phyloP scores from a whole-genome alignment of 2,329 filamentous ascomycete genomes.

The Orbilia brochopaga region DNA sequence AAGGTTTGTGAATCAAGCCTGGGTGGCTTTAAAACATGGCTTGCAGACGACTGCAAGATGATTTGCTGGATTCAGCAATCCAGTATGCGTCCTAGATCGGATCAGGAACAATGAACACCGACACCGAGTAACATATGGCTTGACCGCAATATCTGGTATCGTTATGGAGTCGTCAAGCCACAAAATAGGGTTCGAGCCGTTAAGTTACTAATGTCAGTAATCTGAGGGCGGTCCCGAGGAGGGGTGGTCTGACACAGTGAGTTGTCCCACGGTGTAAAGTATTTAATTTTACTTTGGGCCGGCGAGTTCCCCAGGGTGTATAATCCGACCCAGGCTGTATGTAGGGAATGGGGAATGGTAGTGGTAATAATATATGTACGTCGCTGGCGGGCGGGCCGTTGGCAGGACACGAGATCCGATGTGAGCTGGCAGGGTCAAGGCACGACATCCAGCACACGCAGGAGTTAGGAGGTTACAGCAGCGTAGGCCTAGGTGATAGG shows the following conservation, averaged over 20 bases:
- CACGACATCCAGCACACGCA: slow-evolving; percentile 33
- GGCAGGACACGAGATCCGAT: slow-evolving; percentile 13
- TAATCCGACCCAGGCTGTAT: slow-evolving; percentile 23
- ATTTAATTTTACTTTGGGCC: slow-evolving; percentile 46
- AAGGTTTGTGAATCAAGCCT: slow-evolving; percentile 44
- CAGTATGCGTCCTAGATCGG: slow-evolving; percentile 42
- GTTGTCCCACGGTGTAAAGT: slow-evolving; percentile 43
- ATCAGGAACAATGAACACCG: slow-evolving; percentile 44
- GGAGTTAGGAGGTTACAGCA: slow-evolving; percentile 40
- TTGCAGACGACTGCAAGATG: slow-evolving; percentile 44
- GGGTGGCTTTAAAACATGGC: slow-evolving; percentile 51
- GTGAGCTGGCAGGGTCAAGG: slow-evolving; percentile 25
- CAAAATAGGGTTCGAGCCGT: slow-evolving; percentile 46
- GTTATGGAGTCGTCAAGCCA: slow-evolving; percentile 48
- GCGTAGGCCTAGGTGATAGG: background rate
- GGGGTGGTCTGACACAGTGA: slow-evolving; percentile 49
- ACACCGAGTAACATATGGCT: slow-evolving; percentile 41
- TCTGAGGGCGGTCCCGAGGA: slow-evolving; percentile 42
- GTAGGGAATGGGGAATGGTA: slow-evolving; percentile 2
- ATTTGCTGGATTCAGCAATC: slow-evolving; percentile 44
- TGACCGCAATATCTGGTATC: slow-evolving; percentile 31
- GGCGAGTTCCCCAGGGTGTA: slow-evolving; percentile 37
- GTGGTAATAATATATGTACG: background rate
- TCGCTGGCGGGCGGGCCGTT: slow-evolving; percentile 16
- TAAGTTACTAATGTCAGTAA: slow-evolving; percentile 35